Evolutionary conservation across 2,329 filamentous ascomycete species (phyloP).

Genomic region (Apiospora hydei): DNA sequence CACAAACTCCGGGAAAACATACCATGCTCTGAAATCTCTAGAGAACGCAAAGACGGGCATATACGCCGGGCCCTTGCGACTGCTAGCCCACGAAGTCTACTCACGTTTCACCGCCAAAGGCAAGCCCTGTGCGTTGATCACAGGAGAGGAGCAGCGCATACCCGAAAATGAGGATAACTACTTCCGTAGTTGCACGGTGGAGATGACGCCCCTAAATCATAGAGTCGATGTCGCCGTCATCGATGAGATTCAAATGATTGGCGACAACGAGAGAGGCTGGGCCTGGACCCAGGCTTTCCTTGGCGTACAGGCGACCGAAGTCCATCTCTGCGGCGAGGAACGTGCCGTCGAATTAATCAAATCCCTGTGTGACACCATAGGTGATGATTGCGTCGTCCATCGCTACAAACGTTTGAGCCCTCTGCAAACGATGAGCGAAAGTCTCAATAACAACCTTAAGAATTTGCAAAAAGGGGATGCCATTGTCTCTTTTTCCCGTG

Average conservation of each 20-base stretch:
- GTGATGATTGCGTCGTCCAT: conserved; percentile 84
- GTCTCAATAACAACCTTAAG: conserved; percentile 68
- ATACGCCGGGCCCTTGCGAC: conserved; percentile 87
- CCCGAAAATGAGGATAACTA: conserved; percentile 64
- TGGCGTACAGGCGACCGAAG: conserved; percentile 84
- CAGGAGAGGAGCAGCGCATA: conserved; percentile 86
- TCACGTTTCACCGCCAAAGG: conserved; percentile 83
- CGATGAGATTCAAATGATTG: conserved; percentile 99
- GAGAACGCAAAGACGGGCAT: conserved; percentile 79
- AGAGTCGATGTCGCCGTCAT: conserved; percentile 89
- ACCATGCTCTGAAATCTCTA: conserved; percentile 86
- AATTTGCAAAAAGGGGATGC: conserved; percentile 88
- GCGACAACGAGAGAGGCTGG: conserved; percentile 80
- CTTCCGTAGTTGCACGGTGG: conserved; percentile 89
- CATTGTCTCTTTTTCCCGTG: conserved; percentile 83
- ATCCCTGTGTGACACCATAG: conserved; percentile 77
- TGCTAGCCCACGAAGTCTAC: conserved; percentile 95
- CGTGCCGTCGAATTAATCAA: conserved; percentile 81
- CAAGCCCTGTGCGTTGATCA: conserved; percentile 79
- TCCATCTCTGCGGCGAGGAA: conserved; percentile 93
- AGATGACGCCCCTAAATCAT: conserved; percentile 72
- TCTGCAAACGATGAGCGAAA: conserved; percentile 69
- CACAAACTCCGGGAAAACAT: conserved; percentile 98
- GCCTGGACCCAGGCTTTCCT: conserved; percentile 93
- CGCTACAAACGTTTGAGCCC: conserved; percentile 84